Evolutionary conservation across 169 alveolate genomes (phyloP).

Genomic region (Perkinsus marinus): DNA sequence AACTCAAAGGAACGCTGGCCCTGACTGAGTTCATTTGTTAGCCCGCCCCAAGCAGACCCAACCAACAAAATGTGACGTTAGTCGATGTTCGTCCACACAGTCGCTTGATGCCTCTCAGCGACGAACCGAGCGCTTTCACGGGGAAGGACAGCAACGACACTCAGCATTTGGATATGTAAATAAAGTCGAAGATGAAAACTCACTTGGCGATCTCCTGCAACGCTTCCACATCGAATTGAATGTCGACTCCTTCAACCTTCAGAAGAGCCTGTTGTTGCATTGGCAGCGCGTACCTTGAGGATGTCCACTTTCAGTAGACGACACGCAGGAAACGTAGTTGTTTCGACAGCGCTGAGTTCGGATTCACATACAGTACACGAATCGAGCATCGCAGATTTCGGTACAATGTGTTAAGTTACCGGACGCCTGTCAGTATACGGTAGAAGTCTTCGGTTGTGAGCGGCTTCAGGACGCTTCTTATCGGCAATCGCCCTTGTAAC

Average conservation of each 20-base stretch:
- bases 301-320: neutral
- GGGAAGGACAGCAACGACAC: neutral
- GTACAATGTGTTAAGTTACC: no score
- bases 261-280: conserved; percentile 14
- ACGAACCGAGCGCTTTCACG: no score
- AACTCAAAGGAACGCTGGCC: no score
- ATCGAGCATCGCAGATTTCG: no score
- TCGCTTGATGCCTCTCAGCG: no score
- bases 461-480: conserved; percentile 15
- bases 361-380: no score
- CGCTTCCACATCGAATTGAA: neutral
- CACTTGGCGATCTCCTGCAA: conserved; percentile 7
- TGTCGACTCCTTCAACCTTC: conserved; percentile 11
- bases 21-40: no score
- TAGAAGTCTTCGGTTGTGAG: conserved; percentile 8
- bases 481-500: conserved; percentile 20
- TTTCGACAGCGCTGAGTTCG: no score
- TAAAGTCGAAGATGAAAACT: neutral
- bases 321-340: neutral
- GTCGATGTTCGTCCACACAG: no score
- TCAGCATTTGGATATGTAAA: neutral
- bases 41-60: no score
- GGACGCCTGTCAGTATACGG: neutral
- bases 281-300: conserved; percentile 6
- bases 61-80: no score